Evolutionary conservation across 2,329 filamentous ascomycete genomes (phyloP), one percentile per base, ranked within the genome.

Genomic region (Cladorrhinum sp.): DNA sequence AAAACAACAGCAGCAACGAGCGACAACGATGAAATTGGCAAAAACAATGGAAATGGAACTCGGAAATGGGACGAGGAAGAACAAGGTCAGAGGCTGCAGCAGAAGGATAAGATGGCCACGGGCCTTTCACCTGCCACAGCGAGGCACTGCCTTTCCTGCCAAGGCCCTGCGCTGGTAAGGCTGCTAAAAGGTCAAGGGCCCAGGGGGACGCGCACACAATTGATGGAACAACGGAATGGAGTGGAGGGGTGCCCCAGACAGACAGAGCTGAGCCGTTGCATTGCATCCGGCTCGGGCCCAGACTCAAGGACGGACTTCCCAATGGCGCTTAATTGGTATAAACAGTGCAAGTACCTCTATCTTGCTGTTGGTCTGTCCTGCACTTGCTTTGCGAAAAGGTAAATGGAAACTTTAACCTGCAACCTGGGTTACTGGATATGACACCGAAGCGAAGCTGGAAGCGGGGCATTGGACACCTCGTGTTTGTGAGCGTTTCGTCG

Each of bases 141-240:
- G 59, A 64, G 62, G 57, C 62, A 58, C 59, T 59, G 60, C 55
- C n/a, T 45, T 45, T 5, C 9, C 41, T 52, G 58, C 57, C 57
- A 54, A 51, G 50, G 36, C 20, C n/a, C 24, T 50, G 49, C 56
- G 45, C 57, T 60, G 59, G 62, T 58, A 62, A 62, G 57, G 57
- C 59, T 64, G 57, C 32, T 41, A 24, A 23, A 55, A 55, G 38
- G n/a, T 36, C 52, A 41, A 55, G 29, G 23, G 52, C 29, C 52
- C 22, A 18, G 32, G 27, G 27, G 32, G 32, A 13, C 32, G n/a
- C 32, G 9, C 32, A 13, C 32, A 36, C 32, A 36, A 36, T 36
- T 3, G 32, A 36, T 36, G 32, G 29, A 2, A 38, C 32, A 41
- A 55, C 24, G 24, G n/a, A 18, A 12, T n/a, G 22, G 16, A n/a